Conservation (phyloP, 2,329 filamentous ascomycete genomes). For the Monosporascus sp. region DNA sequence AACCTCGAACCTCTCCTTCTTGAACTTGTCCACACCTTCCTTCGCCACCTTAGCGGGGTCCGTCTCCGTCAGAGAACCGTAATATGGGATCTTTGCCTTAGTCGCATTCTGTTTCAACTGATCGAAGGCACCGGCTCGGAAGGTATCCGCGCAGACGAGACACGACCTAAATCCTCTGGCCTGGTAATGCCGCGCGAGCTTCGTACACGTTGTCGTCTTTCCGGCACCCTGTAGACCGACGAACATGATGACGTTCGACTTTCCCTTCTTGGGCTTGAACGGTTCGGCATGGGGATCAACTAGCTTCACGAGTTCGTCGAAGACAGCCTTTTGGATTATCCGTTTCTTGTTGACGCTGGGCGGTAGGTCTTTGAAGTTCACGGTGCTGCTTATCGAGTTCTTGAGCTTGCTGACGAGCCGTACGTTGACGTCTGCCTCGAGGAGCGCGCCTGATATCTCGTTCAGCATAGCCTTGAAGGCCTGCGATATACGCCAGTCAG, state of each 20-base stretch:
- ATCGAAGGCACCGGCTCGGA: conserved; percentile 96
- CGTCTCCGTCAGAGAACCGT: conserved; percentile 91
- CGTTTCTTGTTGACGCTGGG: conserved; percentile 96
- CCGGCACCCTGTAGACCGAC: conserved; percentile 95
- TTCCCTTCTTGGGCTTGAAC: conserved; percentile 96
- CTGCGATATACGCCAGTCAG: conserved; percentile 48
- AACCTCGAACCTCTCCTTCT: conserved; percentile 96
- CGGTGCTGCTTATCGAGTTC: conserved; percentile 82
- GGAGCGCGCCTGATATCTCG: conserved; percentile 90
- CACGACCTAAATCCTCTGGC: conserved; percentile 88
- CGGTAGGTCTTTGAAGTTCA: conserved; percentile 92
- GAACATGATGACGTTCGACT: conserved; percentile 98
- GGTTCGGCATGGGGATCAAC: conserved; percentile 93
- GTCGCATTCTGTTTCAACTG: conserved; percentile 98
- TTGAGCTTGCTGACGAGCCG: conserved; percentile 85
- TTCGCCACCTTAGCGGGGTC: conserved; percentile 88
- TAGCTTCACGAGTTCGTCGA: conserved; percentile 90
- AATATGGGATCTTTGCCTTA: conserved; percentile 98
- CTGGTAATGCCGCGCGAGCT: conserved; percentile 91
- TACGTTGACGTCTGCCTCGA: conserved; percentile 97
- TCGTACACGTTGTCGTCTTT: conserved; percentile 98
- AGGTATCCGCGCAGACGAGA: conserved; percentile 95
- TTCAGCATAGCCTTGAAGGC: conserved; percentile 98
- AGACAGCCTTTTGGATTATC: conserved; percentile 94
- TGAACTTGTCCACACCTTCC: conserved; percentile 98